These are phyloP conservation scores for Calonectria crousiana DNA, from an alignment of 2,329 filamentous ascomycete genomes.

Conservation along the genomic window DNA sequence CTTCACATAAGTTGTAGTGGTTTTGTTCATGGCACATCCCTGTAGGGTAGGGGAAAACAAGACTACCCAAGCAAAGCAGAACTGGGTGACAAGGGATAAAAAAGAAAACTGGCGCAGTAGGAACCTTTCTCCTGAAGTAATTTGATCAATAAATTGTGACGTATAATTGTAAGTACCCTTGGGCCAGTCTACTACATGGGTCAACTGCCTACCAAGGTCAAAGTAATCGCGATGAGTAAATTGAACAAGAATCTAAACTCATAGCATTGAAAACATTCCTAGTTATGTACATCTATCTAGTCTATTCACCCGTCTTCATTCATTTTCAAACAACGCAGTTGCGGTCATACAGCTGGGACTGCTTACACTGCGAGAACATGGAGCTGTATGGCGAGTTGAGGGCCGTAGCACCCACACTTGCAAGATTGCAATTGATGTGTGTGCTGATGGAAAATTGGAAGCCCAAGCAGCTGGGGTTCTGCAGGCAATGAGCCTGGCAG, in stretches of 20 bases:
- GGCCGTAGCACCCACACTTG: neutral
- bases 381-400: neutral
- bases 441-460: neutral
- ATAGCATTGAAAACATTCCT: neutral
- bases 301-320: neutral
- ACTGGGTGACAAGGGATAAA: too few relatives aligned
- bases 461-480: neutral
- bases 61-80: too few relatives aligned
- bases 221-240: neutral
- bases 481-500: neutral
- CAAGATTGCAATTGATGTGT: neutral
- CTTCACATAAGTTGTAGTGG: too few relatives aligned
- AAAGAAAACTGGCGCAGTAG: too few relatives aligned
- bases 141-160: too few relatives aligned
- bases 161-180: too few relatives aligned
- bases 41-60: too few relatives aligned
- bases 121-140: too few relatives aligned
- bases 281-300: neutral
- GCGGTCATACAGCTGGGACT: slow-evolving; percentile 2
- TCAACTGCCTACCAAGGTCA: neutral
- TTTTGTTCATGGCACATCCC: too few relatives aligned
- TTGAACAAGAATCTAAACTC: neutral
- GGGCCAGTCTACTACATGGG: too few relatives aligned
- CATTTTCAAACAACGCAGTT: neutral
- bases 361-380: neutral